Conservation (phyloP, 306 rosid species). For the Begonia masoniana region DNA sequence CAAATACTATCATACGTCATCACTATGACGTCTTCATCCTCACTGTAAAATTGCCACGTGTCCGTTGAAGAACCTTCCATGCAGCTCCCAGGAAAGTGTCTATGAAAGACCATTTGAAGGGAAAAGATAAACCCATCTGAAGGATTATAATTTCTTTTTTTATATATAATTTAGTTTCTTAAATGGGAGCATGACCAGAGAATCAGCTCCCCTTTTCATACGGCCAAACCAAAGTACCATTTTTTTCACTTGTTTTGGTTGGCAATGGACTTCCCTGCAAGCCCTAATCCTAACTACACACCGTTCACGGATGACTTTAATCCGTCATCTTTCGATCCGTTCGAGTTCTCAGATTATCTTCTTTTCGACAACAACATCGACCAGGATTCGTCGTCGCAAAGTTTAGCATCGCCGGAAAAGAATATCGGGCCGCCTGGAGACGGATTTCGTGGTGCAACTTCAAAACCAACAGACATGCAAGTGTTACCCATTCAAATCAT, state of each 20-base stretch:
- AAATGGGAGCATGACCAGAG: conserved; percentile 2
- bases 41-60: conserved; percentile 14
- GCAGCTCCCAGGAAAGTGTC: conserved; percentile 24
- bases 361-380: conserved; percentile 15
- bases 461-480: conserved; percentile 20
- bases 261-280: conserved; percentile 13
- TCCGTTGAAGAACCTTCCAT: conserved; percentile 21
- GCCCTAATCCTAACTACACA: conserved; percentile 14
- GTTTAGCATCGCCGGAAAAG: conserved; percentile 34
- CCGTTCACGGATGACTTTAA: conserved; percentile 5
- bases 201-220: neutral
- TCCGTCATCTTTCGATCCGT: conserved; percentile 17
- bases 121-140: neutral
- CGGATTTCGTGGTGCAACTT: conserved; percentile 22
- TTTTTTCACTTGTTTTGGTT: neutral
- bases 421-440: conserved; percentile 3
- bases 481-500: conserved; percentile 4
- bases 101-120: conserved; percentile 20
- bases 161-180: neutral
- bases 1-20: conserved; percentile 13
- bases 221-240: neutral
- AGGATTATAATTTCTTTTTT: neutral
- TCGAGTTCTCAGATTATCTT: conserved; percentile 29
- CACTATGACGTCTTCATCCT: conserved; percentile 8
- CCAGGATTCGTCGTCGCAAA: conserved; percentile 30